Percentiles rank a stretch among this genome's conserved stretches.
Evolutionary conservation across 73 alveolate genomes (phyloP).

Genomic region (Durusdinium trenchii): DNA sequence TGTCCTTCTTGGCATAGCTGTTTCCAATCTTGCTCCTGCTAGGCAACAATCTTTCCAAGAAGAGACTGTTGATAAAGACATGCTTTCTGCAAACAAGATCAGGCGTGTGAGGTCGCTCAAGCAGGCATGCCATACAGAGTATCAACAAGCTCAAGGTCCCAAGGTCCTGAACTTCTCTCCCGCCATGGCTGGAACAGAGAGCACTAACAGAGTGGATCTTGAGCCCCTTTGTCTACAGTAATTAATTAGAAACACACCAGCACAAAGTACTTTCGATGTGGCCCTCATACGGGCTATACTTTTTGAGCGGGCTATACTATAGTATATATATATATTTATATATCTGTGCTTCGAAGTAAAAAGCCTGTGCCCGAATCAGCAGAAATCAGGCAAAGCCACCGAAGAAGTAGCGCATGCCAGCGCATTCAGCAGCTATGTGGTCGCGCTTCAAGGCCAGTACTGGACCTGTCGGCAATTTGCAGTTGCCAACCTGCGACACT

Average conservation of each 20-base stretch:
- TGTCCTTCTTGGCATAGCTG: constrained; percentile 69
- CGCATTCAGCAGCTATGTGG: constrained; percentile 55
- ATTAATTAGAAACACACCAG: too few species aligned
- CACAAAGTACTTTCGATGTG: too few species aligned
- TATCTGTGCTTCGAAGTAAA: too few species aligned
- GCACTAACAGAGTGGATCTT: neutral
- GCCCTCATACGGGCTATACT: too few species aligned
- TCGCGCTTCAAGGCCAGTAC: constrained; percentile 77
- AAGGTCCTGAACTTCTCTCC: constrained; percentile 49
- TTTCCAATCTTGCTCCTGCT: constrained; percentile 93
- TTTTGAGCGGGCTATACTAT: too few species aligned
- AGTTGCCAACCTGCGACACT: neutral
- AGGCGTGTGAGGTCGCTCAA: too few species aligned
- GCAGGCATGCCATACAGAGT: neutral
- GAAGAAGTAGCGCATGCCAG: constrained; percentile 90
- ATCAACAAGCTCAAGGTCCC: neutral
- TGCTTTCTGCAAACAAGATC: too few species aligned
- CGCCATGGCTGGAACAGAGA: neutral
- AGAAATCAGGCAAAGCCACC: constrained; percentile 24
- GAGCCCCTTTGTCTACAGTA: constrained; percentile 1
- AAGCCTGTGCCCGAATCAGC: too few species aligned
- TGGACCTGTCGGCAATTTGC: constrained; percentile 26
- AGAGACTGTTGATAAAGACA: too few species aligned
- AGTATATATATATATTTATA: too few species aligned
- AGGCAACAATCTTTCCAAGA: too few species aligned